Evolutionary conservation across 805 yeast genomes (phyloP).

Genomic region (Saccharomycopsis malanga): DNA sequence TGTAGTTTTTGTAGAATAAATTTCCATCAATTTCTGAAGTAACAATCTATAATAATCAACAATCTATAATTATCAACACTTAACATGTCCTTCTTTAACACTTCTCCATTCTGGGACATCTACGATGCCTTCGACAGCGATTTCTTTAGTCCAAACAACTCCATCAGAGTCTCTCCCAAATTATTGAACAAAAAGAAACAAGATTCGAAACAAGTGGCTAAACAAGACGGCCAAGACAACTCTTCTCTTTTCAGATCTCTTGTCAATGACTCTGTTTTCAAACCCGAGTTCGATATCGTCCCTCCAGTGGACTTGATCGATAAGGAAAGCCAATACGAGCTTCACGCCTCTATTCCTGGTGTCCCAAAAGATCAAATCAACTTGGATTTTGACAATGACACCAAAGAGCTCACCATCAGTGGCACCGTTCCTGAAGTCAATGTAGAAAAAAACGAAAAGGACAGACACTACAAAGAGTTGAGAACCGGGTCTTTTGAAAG

Average conservation of each 20-base stretch:
- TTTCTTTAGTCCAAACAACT: neutral
- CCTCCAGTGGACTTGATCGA: conserved; percentile 34
- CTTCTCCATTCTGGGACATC: neutral
- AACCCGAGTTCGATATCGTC: conserved; percentile 17
- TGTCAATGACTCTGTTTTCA: conserved; percentile 1
- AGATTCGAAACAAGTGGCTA: neutral
- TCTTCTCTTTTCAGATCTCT: neutral
- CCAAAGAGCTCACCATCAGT: conserved; percentile 30
- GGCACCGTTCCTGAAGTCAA: conserved; percentile 23
- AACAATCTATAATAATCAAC: no score
- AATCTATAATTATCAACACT: neutral
- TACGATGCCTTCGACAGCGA: conserved; percentile 9
- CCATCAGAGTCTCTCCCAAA: conserved; percentile 12
- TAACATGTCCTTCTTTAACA: neutral
- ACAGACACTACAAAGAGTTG: conserved; percentile 23
- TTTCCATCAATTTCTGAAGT: no score
- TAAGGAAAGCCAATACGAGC: conserved; percentile 27
- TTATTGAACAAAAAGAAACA: neutral
- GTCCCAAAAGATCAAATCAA: conserved; percentile 28
- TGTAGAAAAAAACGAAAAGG: conserved; percentile 1
- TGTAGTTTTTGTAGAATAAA: no score
- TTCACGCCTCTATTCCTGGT: conserved; percentile 33
- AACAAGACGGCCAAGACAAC: neutral
- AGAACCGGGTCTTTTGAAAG: conserved; percentile 28
- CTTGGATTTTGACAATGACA: conserved; percentile 32